Evolutionary conservation across 495 filamentous ascomycete genomes (phyloP).

Genomic region (Penicillium lividum): DNA sequence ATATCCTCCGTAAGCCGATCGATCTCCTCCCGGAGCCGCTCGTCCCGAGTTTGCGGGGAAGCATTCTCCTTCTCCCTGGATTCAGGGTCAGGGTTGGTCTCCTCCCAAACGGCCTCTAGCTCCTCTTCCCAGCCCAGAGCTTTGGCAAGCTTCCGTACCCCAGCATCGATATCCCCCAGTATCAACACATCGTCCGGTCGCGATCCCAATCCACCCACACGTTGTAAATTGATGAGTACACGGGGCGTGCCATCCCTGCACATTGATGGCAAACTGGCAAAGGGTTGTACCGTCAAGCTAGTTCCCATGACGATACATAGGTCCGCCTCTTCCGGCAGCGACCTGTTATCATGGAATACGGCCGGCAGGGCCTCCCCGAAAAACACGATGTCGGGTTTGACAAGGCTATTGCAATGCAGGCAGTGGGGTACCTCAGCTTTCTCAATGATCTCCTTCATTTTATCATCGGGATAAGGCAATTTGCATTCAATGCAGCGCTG

Average conservation of each 20-base stretch:
- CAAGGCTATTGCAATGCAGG: conserved; percentile 69
- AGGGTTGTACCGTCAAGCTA: conserved; percentile 84
- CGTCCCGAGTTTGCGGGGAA: conserved; percentile 48
- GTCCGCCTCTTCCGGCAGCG: conserved; percentile 64
- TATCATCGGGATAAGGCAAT: conserved; percentile 62
- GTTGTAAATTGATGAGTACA: conserved; percentile 83
- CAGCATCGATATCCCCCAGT: conserved; percentile 76
- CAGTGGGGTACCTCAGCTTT: conserved; percentile 70
- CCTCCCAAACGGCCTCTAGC: conserved; percentile 68
- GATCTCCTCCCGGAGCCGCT: conserved; percentile 55
- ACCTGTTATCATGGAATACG: conserved; percentile 62
- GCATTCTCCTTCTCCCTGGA: conserved; percentile 34
- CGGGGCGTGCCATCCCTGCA: conserved; percentile 65
- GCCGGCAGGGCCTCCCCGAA: conserved; percentile 85
- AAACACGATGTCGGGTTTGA: conserved; percentile 98
- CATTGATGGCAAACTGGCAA: conserved; percentile 73
- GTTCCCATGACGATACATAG: conserved; percentile 90
- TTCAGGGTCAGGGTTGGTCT: conserved; percentile 48
- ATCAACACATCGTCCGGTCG: conserved; percentile 75
- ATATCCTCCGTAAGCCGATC: conserved; percentile 55
- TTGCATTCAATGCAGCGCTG: conserved; percentile 91
- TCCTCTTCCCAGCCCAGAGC: conserved; percentile 86
- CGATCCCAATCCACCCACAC: conserved; percentile 77
- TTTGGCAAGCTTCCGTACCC: conserved; percentile 78
- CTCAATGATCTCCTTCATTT: conserved; percentile 69